Percentiles rank a stretch among this genome's conserved stretches.
These are phyloP conservation scores for Volvox reticuliferus DNA, from an alignment of 139 green algal species.

Conservation along the genomic window DNA sequence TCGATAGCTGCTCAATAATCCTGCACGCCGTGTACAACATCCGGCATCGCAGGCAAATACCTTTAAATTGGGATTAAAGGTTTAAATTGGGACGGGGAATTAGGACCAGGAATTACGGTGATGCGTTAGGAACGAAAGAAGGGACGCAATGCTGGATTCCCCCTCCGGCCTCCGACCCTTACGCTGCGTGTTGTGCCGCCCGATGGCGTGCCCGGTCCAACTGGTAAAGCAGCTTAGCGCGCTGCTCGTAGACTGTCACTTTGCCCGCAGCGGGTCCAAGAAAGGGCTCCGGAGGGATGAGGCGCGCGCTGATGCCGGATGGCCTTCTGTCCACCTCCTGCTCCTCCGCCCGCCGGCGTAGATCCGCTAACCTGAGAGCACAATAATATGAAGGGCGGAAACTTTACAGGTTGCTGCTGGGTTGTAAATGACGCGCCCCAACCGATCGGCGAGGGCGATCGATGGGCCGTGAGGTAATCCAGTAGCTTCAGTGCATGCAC, in stretches of 20 bases:
- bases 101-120: no score
- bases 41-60: no score
- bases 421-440: no score
- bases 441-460: no score
- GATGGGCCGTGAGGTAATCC: no score
- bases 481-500: no score
- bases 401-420: no score
- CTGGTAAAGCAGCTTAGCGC: slow-evolving; percentile 68
- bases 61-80: no score
- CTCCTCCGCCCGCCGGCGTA: background rate
- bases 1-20: slow-evolving; percentile 58
- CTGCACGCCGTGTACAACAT: slow-evolving; percentile 12
- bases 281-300: slow-evolving; percentile 45
- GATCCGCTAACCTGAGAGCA: slow-evolving; percentile 10
- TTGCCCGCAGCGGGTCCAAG: slow-evolving; percentile 44
- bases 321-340: background rate
- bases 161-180: background rate
- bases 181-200: slow-evolving; percentile 58
- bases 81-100: no score
- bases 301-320: background rate
- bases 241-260: slow-evolving; percentile 71
- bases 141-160: background rate
- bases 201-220: slow-evolving; percentile 63
- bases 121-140: no score
- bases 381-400: no score